Conservation (phyloP, 2,329 filamentous ascomycete species). For the Beauveria sp. region DNA sequence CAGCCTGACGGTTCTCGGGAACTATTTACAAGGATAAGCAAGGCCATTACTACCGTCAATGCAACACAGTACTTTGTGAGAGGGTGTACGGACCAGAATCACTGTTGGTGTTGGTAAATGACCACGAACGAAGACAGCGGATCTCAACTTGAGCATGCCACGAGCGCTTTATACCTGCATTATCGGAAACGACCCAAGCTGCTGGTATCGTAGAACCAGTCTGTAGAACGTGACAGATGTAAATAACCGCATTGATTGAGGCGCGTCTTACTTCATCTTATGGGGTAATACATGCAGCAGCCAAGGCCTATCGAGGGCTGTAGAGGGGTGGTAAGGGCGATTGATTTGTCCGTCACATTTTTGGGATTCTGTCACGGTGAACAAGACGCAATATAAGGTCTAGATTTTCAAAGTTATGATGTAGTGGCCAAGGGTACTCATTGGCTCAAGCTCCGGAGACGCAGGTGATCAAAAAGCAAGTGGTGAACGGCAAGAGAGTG, state of each 20-base stretch:
- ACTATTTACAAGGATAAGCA: background rate
- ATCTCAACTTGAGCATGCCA: background rate
- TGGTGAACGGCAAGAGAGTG: background rate
- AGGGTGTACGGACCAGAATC: background rate
- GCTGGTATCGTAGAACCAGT: background rate
- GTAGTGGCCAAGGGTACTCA: background rate
- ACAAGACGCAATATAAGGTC: background rate
- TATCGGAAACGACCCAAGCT: conserved; percentile 1
- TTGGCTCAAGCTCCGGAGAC: background rate
- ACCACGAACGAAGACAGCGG: background rate
- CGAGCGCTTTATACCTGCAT: background rate
- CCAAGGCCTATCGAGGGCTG: background rate
- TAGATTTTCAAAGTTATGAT: background rate
- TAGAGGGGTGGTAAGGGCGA: background rate
- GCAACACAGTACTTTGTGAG: background rate
- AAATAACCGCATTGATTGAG: background rate
- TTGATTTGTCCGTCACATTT: conserved; percentile 10
- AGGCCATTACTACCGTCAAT: background rate
- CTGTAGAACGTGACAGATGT: conserved; percentile 6
- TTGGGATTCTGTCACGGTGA: conserved; percentile 5
- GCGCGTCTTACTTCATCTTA: conserved; percentile 3
- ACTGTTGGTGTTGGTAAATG: background rate
- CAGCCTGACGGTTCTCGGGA: background rate
- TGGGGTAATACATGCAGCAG: background rate
- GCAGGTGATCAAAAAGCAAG: background rate